phyloP scores from a whole-genome alignment of 768 basidiomycete genomes.

The Dentipellis sp. region DNA sequence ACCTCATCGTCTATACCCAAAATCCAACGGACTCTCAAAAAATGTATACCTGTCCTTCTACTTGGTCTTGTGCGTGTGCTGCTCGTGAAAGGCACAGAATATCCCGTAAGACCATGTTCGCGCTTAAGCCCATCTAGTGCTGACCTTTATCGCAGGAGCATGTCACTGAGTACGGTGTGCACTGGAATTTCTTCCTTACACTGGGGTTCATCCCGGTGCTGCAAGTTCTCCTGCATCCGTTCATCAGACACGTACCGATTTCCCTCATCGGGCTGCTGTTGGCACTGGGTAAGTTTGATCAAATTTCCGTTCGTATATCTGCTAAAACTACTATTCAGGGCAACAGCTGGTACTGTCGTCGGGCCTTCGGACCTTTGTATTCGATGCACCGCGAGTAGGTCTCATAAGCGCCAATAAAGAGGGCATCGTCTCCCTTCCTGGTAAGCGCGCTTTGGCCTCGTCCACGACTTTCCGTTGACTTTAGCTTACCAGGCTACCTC shows the following conservation, averaged over 20 bases:
- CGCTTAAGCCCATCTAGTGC: neutral
- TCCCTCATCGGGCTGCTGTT: constrained; percentile 55
- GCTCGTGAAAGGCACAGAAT: constrained; percentile 87
- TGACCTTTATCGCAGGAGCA: constrained; percentile 56
- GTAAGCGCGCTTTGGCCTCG: constrained; percentile 24
- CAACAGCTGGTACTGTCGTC: constrained; percentile 64
- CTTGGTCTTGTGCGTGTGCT: constrained; percentile 73
- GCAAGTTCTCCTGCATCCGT: constrained; percentile 59
- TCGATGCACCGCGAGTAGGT: constrained; percentile 51
- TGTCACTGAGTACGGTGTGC: constrained; percentile 88
- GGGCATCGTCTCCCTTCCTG: constrained; percentile 73
- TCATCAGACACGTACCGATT: constrained; percentile 48
- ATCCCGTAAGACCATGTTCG: constrained; percentile 55
- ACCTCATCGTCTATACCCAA: constrained; percentile 41
- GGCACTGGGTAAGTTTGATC: constrained; percentile 37
- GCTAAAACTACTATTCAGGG: constrained; percentile 28
- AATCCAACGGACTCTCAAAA: constrained; percentile 39
- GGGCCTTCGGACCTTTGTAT: constrained; percentile 53
- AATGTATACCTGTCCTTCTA: constrained; percentile 54
- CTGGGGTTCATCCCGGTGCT: constrained; percentile 72
- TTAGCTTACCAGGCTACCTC: constrained; percentile 58
- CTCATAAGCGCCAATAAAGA: constrained; percentile 85
- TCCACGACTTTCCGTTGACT: neutral
- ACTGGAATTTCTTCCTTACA: constrained; percentile 99
- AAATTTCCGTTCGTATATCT: neutral